Evolutionary conservation across 768 basidiomycete genomes (phyloP), one percentile per base, ranked within the genome.

Genomic region (Amanita rimosa): DNA sequence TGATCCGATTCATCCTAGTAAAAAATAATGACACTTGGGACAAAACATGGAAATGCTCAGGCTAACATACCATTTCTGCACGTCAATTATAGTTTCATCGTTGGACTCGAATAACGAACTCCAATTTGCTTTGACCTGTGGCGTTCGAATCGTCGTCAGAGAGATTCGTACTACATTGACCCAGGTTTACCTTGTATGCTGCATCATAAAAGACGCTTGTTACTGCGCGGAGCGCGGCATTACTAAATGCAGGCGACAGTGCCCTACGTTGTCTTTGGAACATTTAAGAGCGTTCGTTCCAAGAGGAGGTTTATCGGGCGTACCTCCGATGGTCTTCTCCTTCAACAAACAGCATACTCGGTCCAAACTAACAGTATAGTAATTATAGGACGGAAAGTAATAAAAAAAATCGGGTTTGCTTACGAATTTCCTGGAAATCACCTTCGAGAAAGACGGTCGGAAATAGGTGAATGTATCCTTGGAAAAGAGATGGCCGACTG

Each of bases 391-490:
- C 38, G 17, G 13, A 21, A 2, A 26, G 26, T 26, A 2, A 22
- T 6, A 26, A 26, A 11, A 2, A 19, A 9, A 26, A 33, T 24
- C 0, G 29, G 16, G 6, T 17, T 10, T 7, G 57, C 62, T 44
- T 43, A 73, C 75, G 38, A 73, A 43, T 37, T 60, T 65, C 52
- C 66, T 65, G 6, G 73, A 67, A 27, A 69, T 64, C 1, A 54
- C 27, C 36, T 57, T 67, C 4, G 60, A 50, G 10, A 69, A 53
- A 3, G 58, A 60, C 0, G 67, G 68, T 34, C 71, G 71, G 0
- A 69, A 58, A 52, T 81, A 81, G 0, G 62, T 65, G 42, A 62
- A 74, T 0, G 76, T 73, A 46, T 80, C 79, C 46, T 61, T 67
- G 11, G 71, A 62, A 49, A 68, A 75, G 33, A 76, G 68, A 52